These are phyloP conservation scores for Cylindricascospora bacillispora DNA, from an alignment of 1,139 yeast genomes.

Conservation along the genomic window DNA sequence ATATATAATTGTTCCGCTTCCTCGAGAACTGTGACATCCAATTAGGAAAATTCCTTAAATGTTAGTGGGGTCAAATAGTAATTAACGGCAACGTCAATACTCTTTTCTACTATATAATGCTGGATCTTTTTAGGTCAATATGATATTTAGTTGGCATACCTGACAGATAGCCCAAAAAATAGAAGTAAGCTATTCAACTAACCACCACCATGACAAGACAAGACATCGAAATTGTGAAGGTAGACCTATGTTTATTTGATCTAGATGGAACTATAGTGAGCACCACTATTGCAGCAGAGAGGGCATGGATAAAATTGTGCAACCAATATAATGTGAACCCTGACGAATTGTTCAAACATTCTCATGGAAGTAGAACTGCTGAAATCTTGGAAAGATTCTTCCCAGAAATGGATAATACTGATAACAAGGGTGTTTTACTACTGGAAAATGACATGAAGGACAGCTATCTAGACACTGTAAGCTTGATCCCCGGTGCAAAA, in stretches of 20 bases:
- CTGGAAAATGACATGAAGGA: conserved; percentile 57
- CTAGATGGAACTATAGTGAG: conserved; percentile 68
- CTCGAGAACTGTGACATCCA: no score
- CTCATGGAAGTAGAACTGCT: conserved; percentile 63
- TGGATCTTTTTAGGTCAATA: no score
- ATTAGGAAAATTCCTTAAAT: no score
- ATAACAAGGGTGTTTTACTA: conserved; percentile 36
- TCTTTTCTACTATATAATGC: no score
- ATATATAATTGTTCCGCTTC: no score
- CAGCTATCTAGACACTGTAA: conserved; percentile 50
- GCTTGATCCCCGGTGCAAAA: conserved; percentile 55
- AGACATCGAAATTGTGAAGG: no score
- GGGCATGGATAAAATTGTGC: conserved; percentile 56
- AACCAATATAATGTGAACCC: conserved; percentile 52
- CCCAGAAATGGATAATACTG: conserved; percentile 49
- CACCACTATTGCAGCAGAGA: conserved; percentile 62
- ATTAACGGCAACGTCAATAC: no score
- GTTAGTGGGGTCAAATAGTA: no score
- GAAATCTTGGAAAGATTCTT: conserved; percentile 55
- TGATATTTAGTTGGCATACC: no score
- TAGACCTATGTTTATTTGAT: conserved; percentile 40
- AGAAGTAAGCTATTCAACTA: no score
- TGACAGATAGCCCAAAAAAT: no score
- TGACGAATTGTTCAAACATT: conserved; percentile 49
- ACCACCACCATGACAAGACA: no score